Evolutionary conservation across 352 stramenopile species (phyloP).

Genomic region (Globisporangium perplexum): DNA sequence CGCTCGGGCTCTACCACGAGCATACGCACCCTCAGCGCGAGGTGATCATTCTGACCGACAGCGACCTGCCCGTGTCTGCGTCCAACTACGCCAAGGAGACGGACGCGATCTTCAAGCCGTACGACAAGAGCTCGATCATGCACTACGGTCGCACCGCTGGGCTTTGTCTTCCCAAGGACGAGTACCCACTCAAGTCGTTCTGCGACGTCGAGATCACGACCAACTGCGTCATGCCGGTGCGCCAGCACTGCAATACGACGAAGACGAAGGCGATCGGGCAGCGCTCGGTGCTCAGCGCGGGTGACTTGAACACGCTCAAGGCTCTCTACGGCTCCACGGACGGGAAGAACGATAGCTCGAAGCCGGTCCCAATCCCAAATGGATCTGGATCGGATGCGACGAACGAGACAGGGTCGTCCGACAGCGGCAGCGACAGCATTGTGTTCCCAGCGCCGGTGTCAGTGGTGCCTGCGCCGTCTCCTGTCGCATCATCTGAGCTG

Average conservation of each 20-base stretch:
- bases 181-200: slow-evolving; percentile 57
- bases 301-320: slow-evolving; percentile 62
- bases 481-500: neutral
- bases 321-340: slow-evolving; percentile 43
- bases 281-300: slow-evolving; percentile 41
- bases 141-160: slow-evolving; percentile 60
- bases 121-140: slow-evolving; percentile 74
- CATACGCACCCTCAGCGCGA: slow-evolving; percentile 60
- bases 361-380: slow-evolving; percentile 24
- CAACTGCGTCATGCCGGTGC: slow-evolving; percentile 63
- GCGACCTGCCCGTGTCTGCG: slow-evolving; percentile 47
- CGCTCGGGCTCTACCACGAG: slow-evolving; percentile 63
- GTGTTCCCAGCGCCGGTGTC: slow-evolving; percentile 13
- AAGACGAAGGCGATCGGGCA: slow-evolving; percentile 55
- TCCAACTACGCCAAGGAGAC: slow-evolving; percentile 68
- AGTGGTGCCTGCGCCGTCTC: slow-evolving; percentile 4
- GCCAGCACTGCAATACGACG: slow-evolving; percentile 69
- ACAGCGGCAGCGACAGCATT: neutral
- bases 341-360: slow-evolving; percentile 19
- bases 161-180: slow-evolving; percentile 64
- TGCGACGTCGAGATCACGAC: slow-evolving; percentile 58
- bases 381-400: neutral
- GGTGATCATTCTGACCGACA: slow-evolving; percentile 65
- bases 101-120: slow-evolving; percentile 52
- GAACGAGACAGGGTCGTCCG: slow-evolving; percentile 1